phyloP scores from a whole-genome alignment of 2,329 filamentous ascomycete species.

The Albifimbria verrucaria region DNA sequence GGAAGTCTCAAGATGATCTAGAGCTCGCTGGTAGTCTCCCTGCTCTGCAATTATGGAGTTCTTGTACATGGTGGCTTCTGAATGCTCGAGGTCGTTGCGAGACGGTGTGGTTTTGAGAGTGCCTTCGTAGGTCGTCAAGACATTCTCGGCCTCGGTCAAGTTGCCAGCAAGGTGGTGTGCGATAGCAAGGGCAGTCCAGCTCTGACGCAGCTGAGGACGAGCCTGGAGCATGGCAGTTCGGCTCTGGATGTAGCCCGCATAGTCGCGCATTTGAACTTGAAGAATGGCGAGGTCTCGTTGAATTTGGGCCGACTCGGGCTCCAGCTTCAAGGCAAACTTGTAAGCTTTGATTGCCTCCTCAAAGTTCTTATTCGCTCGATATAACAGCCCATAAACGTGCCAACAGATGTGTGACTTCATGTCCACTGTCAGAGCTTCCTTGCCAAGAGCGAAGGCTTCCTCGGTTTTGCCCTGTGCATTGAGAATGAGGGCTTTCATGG shows the following conservation, averaged over 20 bases:
- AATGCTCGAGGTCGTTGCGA: slow-evolving; percentile 83
- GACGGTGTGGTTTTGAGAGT: slow-evolving; percentile 80
- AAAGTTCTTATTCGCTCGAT: slow-evolving; percentile 93
- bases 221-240: slow-evolving; percentile 83
- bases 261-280: slow-evolving; percentile 96
- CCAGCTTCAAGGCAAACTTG: slow-evolving; percentile 87
- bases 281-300: slow-evolving; percentile 89
- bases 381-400: slow-evolving; percentile 96
- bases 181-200: slow-evolving; percentile 96
- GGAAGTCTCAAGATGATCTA: slow-evolving; percentile 79
- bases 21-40: slow-evolving; percentile 75
- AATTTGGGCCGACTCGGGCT: slow-evolving; percentile 93
- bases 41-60: slow-evolving; percentile 90
- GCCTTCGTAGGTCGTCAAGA: slow-evolving; percentile 88
- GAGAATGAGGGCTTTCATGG: slow-evolving; percentile 97
- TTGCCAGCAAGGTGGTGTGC: slow-evolving; percentile 90
- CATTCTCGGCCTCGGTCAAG: slow-evolving; percentile 80
- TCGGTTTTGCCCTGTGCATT: slow-evolving; percentile 89
- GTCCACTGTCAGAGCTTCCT: slow-evolving; percentile 87
- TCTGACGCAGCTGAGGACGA: slow-evolving; percentile 77
- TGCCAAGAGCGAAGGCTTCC: slow-evolving; percentile 90
- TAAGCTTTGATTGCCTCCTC: slow-evolving; percentile 99
- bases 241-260: slow-evolving; percentile 87
- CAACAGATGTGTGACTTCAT: slow-evolving; percentile 99
- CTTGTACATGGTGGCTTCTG: slow-evolving; percentile 92